Conservation (phyloP, 2,329 filamentous ascomycete genomes). For the Penicillium sp. region DNA sequence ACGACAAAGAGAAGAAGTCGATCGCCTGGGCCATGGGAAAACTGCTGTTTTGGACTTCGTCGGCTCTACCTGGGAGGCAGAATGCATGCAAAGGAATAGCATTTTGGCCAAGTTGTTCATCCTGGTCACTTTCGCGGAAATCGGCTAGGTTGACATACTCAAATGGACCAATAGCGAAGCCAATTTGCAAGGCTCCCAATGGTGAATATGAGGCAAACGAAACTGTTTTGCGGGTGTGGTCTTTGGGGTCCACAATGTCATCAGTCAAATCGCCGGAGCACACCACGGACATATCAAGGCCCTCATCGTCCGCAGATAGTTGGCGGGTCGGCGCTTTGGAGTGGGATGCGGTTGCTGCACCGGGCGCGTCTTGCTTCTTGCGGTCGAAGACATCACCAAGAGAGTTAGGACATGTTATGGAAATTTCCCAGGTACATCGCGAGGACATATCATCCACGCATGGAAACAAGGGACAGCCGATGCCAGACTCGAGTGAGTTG, state of each 20-base stretch:
- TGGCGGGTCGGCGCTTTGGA: slow-evolving; percentile 34
- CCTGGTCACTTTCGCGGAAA: slow-evolving; percentile 85
- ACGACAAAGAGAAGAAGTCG: slow-evolving; percentile 86
- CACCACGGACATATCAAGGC: slow-evolving; percentile 83
- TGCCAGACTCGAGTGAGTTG: slow-evolving; percentile 73
- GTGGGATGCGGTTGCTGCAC: slow-evolving; percentile 16
- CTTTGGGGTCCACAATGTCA: slow-evolving; percentile 72
- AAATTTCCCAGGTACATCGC: slow-evolving; percentile 82
- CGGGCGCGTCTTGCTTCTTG: slow-evolving; percentile 27
- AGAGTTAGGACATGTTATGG: slow-evolving; percentile 80
- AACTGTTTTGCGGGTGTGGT: slow-evolving; percentile 81
- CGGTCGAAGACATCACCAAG: slow-evolving; percentile 68
- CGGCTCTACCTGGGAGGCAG: slow-evolving; percentile 76
- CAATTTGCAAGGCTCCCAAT: slow-evolving; percentile 82
- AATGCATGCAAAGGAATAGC: slow-evolving; percentile 88
- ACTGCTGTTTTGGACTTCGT: slow-evolving; percentile 84
- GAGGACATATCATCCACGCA: slow-evolving; percentile 84
- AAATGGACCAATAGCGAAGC: slow-evolving; percentile 91
- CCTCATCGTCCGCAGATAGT: slow-evolving; percentile 73
- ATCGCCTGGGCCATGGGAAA: slow-evolving; percentile 78
- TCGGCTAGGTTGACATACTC: slow-evolving; percentile 87
- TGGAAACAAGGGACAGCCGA: slow-evolving; percentile 83
- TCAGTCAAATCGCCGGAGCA: slow-evolving; percentile 88
- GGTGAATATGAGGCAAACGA: slow-evolving; percentile 75
- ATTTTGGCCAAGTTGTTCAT: slow-evolving; percentile 83